phyloP scores from a whole-genome alignment of 768 basidiomycete genomes.

The Macrolepiota fuliginosa region DNA sequence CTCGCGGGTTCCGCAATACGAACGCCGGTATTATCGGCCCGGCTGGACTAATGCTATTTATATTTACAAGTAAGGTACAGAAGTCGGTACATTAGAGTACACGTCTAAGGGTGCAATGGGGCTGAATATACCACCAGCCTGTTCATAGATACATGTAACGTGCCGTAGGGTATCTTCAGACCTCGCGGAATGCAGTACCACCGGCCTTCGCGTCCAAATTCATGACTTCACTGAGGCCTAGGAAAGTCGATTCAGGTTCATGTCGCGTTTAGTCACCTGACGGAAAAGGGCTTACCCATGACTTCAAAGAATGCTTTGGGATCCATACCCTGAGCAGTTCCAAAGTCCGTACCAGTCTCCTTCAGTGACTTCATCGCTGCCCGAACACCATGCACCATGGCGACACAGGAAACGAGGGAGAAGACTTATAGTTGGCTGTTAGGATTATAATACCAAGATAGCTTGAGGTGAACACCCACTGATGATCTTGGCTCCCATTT shows the following conservation, averaged over 20 bases:
- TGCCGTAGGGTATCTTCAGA: not conserved
- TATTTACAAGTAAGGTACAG: not conserved
- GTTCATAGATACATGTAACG: not conserved
- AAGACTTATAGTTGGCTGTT: conserved; percentile 46
- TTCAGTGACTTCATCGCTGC: conserved; percentile 70
- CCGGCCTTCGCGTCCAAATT: conserved; percentile 8
- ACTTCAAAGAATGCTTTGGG: conserved; percentile 76
- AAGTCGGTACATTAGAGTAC: not conserved
- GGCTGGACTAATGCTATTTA: not conserved
- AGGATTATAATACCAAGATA: not conserved
- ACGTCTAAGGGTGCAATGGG: not conserved
- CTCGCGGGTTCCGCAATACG: not conserved
- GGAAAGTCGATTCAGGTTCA: not conserved
- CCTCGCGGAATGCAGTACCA: conserved; percentile 4
- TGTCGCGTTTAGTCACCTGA: not conserved
- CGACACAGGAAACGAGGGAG: conserved; percentile 72
- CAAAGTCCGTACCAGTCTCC: conserved; percentile 74
- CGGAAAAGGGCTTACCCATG: conserved; percentile 44
- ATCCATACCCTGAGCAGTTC: conserved; percentile 61
- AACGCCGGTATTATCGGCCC: conserved; percentile 2
- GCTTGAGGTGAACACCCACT: conserved; percentile 41
- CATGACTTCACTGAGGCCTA: conserved; percentile 6
- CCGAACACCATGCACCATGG: conserved; percentile 72
- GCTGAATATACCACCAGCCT: not conserved
- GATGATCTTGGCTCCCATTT: conserved; percentile 71